A percentile compares a stretch with the other conserved stretches of the same genome.
phyloP scores from a whole-genome alignment of 1,139 yeast genomes.

The Saccharomyces hybrid region DNA sequence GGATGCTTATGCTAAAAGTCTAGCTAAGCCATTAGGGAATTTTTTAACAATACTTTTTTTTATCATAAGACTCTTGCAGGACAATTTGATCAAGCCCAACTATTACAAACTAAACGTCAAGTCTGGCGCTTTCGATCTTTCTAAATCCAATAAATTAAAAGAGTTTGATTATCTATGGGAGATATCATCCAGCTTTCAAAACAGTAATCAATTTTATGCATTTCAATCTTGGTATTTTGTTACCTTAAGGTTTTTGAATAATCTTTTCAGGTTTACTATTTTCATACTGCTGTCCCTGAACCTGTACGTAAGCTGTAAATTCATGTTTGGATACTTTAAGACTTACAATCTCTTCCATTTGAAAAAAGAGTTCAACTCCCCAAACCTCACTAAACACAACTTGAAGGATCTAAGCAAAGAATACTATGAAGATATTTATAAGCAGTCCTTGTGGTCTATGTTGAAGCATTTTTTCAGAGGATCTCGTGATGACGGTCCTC shows the following conservation, averaged over 20 bases:
- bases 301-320: constrained; percentile 13
- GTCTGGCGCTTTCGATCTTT: constrained; percentile 25
- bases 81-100: constrained; percentile 26
- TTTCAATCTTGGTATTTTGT: constrained; percentile 8
- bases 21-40: constrained; percentile 46
- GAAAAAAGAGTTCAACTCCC: constrained; percentile 13
- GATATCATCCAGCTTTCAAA: constrained; percentile 6
- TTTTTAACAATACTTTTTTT: constrained; percentile 32
- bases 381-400: constrained; percentile 19
- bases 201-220: constrained; percentile 2
- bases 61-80: constrained; percentile 31
- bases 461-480: constrained; percentile 11
- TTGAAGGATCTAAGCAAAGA: constrained; percentile 19
- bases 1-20: constrained; percentile 47
- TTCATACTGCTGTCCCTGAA: constrained; percentile 13
- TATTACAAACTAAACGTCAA: constrained; percentile 22
- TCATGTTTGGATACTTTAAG: constrained; percentile 17
- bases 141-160: constrained; percentile 23
- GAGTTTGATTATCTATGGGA: constrained; percentile 26
- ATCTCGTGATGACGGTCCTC: not conserved
- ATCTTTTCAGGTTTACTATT: constrained; percentile 8
- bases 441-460: constrained; percentile 21
- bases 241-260: constrained; percentile 14
- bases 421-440: constrained; percentile 17
- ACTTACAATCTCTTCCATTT: constrained; percentile 21